phyloP scores from a whole-genome alignment of 2,329 filamentous ascomycete species.

The Aspergillus sp. region DNA sequence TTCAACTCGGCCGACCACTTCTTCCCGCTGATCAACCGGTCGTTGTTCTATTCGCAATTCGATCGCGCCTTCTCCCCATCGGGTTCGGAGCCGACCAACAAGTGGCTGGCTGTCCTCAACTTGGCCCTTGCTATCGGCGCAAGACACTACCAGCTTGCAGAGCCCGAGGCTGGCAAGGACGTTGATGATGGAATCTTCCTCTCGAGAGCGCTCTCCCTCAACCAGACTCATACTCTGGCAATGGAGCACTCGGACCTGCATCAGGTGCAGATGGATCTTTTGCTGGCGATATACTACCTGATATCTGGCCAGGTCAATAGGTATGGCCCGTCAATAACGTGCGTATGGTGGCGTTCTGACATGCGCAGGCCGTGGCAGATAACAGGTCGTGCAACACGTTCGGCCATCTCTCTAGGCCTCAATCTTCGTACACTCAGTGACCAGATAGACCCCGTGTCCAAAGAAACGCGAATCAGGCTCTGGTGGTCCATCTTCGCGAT shows the following conservation, averaged over 20 bases:
- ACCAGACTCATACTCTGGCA: constrained; percentile 27
- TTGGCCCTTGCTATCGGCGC: constrained; percentile 47
- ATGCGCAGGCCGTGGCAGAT: constrained; percentile 43
- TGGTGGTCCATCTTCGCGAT: constrained; percentile 48
- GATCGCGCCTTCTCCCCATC: constrained; percentile 27
- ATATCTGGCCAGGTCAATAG: constrained; percentile 45
- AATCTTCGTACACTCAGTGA: constrained; percentile 44
- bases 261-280: constrained; percentile 44
- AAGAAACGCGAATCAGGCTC: constrained; percentile 44
- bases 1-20: constrained; percentile 42
- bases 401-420: constrained; percentile 44
- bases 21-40: constrained; percentile 45
- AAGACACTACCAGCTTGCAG: constrained; percentile 35
- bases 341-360: background rate
- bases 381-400: constrained; percentile 43
- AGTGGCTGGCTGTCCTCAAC: constrained; percentile 47
- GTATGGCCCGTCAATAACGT: constrained; percentile 34
- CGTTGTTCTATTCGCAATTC: constrained; percentile 41
- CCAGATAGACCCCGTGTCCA: constrained; percentile 39
- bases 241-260: constrained; percentile 44
- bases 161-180: background rate
- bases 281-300: constrained; percentile 43
- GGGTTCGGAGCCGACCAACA: constrained; percentile 34
- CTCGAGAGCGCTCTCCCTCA: constrained; percentile 1
- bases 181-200: constrained; percentile 10